Conservation (phyloP, 208 protist genomes). For the Lotmaria passim region DNA sequence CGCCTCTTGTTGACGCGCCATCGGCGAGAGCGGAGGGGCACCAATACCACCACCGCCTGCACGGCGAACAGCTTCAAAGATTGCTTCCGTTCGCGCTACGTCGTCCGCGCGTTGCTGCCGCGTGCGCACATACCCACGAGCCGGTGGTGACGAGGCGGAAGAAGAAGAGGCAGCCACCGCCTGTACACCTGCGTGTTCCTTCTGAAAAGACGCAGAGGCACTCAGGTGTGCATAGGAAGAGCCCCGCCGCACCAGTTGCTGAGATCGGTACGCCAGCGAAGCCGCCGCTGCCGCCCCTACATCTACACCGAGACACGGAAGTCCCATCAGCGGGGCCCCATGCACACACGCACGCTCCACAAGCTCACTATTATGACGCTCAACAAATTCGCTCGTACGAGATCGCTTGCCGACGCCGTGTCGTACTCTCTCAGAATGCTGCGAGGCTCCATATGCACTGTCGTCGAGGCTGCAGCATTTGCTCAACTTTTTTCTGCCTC, state of each 20-base stretch:
- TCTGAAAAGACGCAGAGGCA: not conserved
- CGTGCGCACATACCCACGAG: conserved; percentile 24
- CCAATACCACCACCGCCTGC: conserved; percentile 5
- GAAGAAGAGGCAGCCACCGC: no score
- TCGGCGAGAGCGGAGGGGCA: no score
- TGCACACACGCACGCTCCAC: no score
- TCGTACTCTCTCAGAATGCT: not conserved
- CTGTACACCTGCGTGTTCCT: no score
- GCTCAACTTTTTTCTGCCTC: not conserved
- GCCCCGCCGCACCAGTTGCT: no score
- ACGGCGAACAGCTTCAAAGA: conserved; percentile 26
- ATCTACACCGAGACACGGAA: conserved; percentile 27
- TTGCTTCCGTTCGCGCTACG: conserved; percentile 5
- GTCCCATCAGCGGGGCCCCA: conserved; percentile 9
- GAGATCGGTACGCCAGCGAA: not conserved
- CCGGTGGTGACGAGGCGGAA: not conserved
- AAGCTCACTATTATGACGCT: no score
- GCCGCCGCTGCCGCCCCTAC: conserved; percentile 15
- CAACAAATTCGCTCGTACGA: not conserved
- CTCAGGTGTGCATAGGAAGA: no score
- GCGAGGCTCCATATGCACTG: not conserved
- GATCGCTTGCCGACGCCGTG: not conserved
- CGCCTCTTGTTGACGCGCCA: not conserved
- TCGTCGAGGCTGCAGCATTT: not conserved
- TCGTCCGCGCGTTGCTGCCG: conserved; percentile 23